These are phyloP conservation scores for Asterella californica DNA, from an alignment of 225 moss, liverwort and hornwort species.

Conservation along the genomic window DNA sequence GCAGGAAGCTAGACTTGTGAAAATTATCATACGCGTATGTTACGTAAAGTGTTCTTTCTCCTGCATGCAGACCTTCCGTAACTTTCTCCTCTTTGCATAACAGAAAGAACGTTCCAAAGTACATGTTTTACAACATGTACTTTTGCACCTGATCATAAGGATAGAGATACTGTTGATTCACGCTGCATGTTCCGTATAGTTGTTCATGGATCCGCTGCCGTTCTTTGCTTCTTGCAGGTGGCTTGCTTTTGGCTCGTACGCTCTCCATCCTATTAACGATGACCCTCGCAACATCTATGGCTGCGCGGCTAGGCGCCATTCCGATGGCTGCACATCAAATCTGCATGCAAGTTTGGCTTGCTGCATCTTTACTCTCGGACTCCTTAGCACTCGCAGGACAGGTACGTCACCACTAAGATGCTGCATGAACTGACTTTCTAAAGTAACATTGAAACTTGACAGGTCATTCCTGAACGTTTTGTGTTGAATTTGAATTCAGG, in stretches of 20 bases:
- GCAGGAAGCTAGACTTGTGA: background rate
- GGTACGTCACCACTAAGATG: conserved; percentile 34
- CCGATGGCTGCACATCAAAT: conserved; percentile 93
- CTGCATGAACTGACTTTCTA: background rate
- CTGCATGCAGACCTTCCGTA: background rate
- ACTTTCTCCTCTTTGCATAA: background rate
- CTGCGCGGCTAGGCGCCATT: conserved; percentile 81
- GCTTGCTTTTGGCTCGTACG: conserved; percentile 71
- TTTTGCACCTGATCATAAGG: background rate
- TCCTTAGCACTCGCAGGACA: conserved; percentile 94
- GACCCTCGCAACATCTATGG: conserved; percentile 97
- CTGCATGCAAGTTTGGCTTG: conserved; percentile 96
- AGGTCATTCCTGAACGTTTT: background rate
- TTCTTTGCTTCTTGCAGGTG: conserved; percentile 40
- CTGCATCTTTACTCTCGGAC: conserved; percentile 89
- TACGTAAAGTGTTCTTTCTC: background rate
- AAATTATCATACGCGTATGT: background rate
- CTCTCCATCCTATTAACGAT: conserved; percentile 66
- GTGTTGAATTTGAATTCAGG: conserved; percentile 48
- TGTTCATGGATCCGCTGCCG: background rate
- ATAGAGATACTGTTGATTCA: no score
- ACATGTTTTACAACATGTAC: background rate
- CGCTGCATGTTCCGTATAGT: background rate
- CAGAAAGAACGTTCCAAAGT: background rate
- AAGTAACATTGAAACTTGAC: background rate